Evolutionary conservation across 1,284 basidiomycete genomes (phyloP), one percentile per base, ranked within the genome.

Genomic region (Boletus semigastroideus): DNA sequence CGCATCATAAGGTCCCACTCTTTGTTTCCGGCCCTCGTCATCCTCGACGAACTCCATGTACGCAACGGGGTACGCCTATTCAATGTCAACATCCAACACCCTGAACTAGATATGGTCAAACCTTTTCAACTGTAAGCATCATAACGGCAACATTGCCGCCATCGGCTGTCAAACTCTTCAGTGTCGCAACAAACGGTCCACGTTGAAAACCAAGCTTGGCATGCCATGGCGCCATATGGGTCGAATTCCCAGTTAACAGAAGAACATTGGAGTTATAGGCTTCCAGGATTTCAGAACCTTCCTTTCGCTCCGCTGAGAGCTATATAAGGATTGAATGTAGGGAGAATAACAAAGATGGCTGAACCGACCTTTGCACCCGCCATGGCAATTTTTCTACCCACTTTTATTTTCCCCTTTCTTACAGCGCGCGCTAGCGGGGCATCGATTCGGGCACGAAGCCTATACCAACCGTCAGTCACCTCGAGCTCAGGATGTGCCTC

Each of bases 401-500:
- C 74, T 25, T 75, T 73, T 42, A 99, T 79, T 41, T 79, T 76
- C 0, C 88, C 85, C 19, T 78, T 79, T 36, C 73, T 72, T 6
- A 90, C 74, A 0, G 93, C 96, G 22, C 86, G 78, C 2, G 77
- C 76, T 10, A 99, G 74, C 2, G 87, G 80, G 13, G 76, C 73
- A 67, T 98, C 95, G 6, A 93, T 74, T 37, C 78, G 76, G 0
- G 92, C 89, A 12, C 86, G 81, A 13, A 99, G 78, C 31, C 84
- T 76, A 64, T 99, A 99, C 97, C 96, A 99, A 10, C 96, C 96
- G 65, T 99, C 97, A 0, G 93, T 94, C 13, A 99, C 74, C 68
- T 97, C 94, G 7, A 95, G 72, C 54, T 85, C 78, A 20, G 83
- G 78, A 56, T 75, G 64, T 22, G 80, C 73, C 1, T 80, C 75